Evolutionary conservation across 305 asterid genomes (phyloP), one percentile per base, ranked within the genome.

Genomic region (Coffea humblotiana): DNA sequence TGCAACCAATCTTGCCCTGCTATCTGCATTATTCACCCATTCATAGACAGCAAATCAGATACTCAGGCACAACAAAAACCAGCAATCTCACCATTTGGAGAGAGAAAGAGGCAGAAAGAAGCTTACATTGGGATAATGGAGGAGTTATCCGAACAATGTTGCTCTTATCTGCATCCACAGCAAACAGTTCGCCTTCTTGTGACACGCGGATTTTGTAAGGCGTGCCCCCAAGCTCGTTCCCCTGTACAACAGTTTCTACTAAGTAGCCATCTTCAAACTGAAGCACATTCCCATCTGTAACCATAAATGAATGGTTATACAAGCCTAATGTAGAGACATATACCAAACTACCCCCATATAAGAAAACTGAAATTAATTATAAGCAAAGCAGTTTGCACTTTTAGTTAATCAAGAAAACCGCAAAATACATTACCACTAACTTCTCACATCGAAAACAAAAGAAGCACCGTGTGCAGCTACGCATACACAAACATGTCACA

Each of bases 201-300:
- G 98, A 94, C 52, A 92, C 90, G 0, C 92, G 97, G 19, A 94
- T 88, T 27, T 88, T 84, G 80, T 92, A 83, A 0, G 99, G 98
- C 81, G 90, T 88, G 67, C 91, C 89, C 69, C 99, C 99, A 37
- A 94, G 97, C 52, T 92, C 98, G 81, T 89, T 94, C 81, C 98
- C 99, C 84, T 90, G 94, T 29, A 91, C 97, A 82, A 94, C 95
- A 76, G 98, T 96, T 84, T 96, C 99, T 48, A 96, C 99, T 65
- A 96, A 88, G 88, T 96, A 96, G 11, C 98, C 98, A 52, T 92
- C 95, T 80, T 96, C 99, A 51, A 96, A 92, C 78, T 91, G 97
- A 81, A 96, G 85, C 78, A 91, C 90, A 86, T 86, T 89, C 78
- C 88, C 97, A 60, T 91, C 99, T 95, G 90, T 85, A 68, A 79